Evolutionary conservation across 441 rosid genomes (phyloP), one percentile per base, ranked within the genome.

Genomic region (Pelargonium myrrhifolium): DNA sequence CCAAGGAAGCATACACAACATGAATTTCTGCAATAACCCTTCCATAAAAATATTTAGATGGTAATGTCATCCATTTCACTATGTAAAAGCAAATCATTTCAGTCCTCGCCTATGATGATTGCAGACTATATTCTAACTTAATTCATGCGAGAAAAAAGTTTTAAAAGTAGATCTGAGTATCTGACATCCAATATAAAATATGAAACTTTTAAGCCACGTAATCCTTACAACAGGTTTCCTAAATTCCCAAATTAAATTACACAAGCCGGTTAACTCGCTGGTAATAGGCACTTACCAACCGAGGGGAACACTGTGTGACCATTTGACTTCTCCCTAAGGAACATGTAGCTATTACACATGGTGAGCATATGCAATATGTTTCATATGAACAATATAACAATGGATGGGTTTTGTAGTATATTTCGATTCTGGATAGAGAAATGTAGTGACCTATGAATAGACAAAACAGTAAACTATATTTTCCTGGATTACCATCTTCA

Each of bases 11-110:
- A 21, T 59, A 22, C 10, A 59, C 14, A 59, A 21, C 31, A 59
- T 59, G 28, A 59, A 22, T 15, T 59, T 59, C 53, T 53, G 18
- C 59, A 53, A 15, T 53, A 17, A 53, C 24, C 59, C 21, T 17
- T 53, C 24, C 10, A 53, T 53, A 53, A 10, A 53, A 53, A 20
- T 17, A 53, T 17, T 53, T 53, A 53, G 20, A 53, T 53, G 11
- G 6, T 53, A 17, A 7, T 15, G 9, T 53, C 8, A 15, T 53
- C 59, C 59, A 53, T 53, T 6, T 17, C 39, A 47, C 53, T 10
- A n/a, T 47, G 14, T 47, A 47, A 47, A 42, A 60, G 49, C 49
- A 5, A 14, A 58, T 21, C 43, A 67, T n/a, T 66, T 35, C 55
- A 6, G 7, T 8, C 22, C 18, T 55, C 9, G 1, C 39, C 39